These are phyloP conservation scores for Rusavskia elegans DNA, from an alignment of 495 filamentous ascomycete species.

Conservation along the genomic window DNA sequence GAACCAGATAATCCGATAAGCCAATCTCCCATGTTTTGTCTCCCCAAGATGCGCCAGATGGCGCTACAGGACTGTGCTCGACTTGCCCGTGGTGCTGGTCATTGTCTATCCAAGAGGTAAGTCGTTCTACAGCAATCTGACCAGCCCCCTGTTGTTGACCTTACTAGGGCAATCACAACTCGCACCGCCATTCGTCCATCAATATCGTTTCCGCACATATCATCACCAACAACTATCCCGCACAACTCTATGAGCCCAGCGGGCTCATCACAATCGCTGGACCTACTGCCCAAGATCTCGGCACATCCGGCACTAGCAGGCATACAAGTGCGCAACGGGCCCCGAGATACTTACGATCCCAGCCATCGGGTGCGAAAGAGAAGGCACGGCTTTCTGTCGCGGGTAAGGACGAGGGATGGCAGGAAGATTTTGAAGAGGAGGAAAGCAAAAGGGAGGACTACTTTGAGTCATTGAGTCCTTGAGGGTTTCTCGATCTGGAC, in stretches of 20 bases:
- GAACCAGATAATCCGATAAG: background rate
- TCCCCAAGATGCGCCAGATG: background rate
- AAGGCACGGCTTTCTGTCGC: slow-evolving; percentile 38
- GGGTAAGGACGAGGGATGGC: slow-evolving; percentile 33
- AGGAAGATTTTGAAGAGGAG: slow-evolving; percentile 35
- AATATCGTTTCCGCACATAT: background rate
- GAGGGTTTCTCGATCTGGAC: too few species aligned
- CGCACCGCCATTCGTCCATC: background rate
- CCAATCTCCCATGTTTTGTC: background rate
- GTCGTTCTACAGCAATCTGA: background rate
- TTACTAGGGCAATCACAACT: background rate
- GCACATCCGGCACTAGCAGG: slow-evolving; percentile 28
- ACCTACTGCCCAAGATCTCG: slow-evolving; percentile 22
- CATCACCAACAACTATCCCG: background rate
- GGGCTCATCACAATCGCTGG: background rate
- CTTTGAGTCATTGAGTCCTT: slow-evolving; percentile 29
- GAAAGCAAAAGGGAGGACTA: slow-evolving; percentile 34
- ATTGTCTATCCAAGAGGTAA: background rate
- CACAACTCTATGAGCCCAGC: background rate
- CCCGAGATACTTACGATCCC: slow-evolving; percentile 40
- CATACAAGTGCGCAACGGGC: slow-evolving; percentile 35
- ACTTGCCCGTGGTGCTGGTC: background rate
- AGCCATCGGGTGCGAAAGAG: slow-evolving; percentile 44
- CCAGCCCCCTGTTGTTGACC: background rate
- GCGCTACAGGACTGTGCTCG: background rate